Evolutionary conservation across 305 asterid genomes (phyloP).

Genomic region (Fraxinus angustifolia): DNA sequence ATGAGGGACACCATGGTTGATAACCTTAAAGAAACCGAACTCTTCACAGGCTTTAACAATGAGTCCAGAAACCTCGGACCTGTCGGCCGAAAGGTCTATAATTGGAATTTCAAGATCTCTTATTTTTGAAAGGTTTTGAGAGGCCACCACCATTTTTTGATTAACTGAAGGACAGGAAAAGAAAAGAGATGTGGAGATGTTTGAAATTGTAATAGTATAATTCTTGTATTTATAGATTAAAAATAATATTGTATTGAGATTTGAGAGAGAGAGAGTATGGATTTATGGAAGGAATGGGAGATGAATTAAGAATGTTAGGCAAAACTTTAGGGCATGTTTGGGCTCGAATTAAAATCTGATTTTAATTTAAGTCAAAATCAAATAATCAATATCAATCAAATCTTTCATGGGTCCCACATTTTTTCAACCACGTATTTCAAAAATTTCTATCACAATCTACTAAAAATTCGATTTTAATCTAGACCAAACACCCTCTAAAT

Average conservation of each 20-base stretch:
- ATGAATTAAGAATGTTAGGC: no score
- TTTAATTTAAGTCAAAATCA: no score
- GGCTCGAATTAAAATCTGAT: no score
- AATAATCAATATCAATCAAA: no score
- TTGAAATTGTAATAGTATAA: background rate
- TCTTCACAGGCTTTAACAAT: conserved; percentile 63
- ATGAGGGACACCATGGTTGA: conserved; percentile 64
- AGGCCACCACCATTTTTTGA: conserved; percentile 37
- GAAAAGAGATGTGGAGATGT: background rate
- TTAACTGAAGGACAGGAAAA: background rate
- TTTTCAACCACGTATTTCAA: no score
- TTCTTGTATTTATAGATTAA: background rate
- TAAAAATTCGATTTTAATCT: no score
- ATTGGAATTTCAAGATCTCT: conserved; percentile 51
- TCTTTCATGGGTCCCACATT: no score
- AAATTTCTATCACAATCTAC: no score
- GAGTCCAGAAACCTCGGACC: conserved; percentile 34
- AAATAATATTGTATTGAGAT: no score
- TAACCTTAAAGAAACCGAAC: conserved; percentile 68
- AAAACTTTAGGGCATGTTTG: no score
- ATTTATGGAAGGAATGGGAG: no score
- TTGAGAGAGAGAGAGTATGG: background rate
- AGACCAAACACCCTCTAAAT: no score
- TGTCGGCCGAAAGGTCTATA: conserved; percentile 45
- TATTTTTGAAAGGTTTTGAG: conserved; percentile 24